Percentiles rank a stretch among this genome's conserved stretches.
These are phyloP conservation scores for Cladochytrium replicatum DNA, from an alignment of 192 early-diverging fungal genomes.

Conservation along the genomic window DNA sequence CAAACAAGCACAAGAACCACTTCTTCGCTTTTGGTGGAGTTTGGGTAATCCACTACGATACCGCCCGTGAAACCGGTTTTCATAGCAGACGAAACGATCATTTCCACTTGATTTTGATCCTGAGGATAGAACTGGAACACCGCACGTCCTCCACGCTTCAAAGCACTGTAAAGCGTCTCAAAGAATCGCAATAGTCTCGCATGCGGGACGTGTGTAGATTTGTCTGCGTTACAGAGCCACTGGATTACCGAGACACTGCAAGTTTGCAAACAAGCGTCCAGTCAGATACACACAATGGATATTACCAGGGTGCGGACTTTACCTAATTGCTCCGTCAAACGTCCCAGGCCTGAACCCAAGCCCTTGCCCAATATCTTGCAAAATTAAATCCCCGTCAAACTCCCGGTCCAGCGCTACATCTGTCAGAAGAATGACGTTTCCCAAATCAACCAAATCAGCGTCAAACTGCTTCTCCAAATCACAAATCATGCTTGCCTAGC, in stretches of 20 bases:
- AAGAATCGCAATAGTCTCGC: constrained; percentile 83
- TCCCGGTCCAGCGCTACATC: constrained; percentile 88
- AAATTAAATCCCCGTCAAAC: constrained; percentile 87
- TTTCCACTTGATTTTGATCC: constrained; percentile 85
- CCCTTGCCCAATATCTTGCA: constrained; percentile 94
- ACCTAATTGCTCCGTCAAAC: constrained; percentile 91
- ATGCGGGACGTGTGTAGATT: constrained; percentile 73
- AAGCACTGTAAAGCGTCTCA: constrained; percentile 78
- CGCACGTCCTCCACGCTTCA: constrained; percentile 80
- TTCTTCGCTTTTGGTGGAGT: constrained; percentile 95
- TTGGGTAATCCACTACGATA: constrained; percentile 90
- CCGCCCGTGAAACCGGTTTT: constrained; percentile 93
- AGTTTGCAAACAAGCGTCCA: background rate
- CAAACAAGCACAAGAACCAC: constrained; percentile 92
- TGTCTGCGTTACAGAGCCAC: constrained; percentile 99
- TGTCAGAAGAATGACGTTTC: constrained; percentile 10
- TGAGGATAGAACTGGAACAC: constrained; percentile 99
- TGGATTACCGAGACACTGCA: constrained; percentile 86
- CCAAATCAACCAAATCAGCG: background rate
- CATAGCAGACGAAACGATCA: constrained; percentile 81
- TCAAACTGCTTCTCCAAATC: too few relatives aligned
- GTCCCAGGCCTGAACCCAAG: constrained; percentile 87
- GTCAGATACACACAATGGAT: too few relatives aligned
- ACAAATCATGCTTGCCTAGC: constrained; percentile 45
- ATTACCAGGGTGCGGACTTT: too few relatives aligned